These are phyloP conservation scores for Mucor saturninus DNA, from an alignment of 371 early-diverging fungal genomes.

Conservation along the genomic window DNA sequence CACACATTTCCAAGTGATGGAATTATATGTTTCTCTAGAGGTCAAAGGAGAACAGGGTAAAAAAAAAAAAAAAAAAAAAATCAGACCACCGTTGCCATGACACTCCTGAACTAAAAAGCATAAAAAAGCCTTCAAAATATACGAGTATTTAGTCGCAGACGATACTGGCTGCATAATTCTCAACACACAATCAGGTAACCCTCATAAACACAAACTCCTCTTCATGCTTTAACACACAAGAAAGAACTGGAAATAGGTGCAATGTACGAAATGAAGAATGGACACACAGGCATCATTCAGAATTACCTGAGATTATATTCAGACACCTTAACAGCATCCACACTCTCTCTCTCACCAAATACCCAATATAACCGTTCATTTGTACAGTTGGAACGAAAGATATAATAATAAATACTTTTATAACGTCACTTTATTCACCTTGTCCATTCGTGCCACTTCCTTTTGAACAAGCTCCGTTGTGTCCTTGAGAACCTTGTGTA, in stretches of 20 bases:
- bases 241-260: constrained; percentile 1
- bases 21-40: constrained; percentile 2
- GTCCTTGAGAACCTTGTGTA: constrained; percentile 44
- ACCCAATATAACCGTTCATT: constrained; percentile 27
- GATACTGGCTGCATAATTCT: constrained; percentile 32
- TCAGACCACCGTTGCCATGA: no score
- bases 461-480: constrained; percentile 36
- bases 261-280: constrained; percentile 20
- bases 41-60: background rate
- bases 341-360: background rate
- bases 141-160: constrained; percentile 37
- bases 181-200: constrained; percentile 27
- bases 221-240: background rate
- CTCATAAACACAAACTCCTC: background rate
- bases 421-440: constrained; percentile 42
- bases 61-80: background rate
- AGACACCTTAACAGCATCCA: background rate
- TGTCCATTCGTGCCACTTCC: constrained; percentile 34
- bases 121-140: constrained; percentile 14
- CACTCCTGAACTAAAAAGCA: background rate
- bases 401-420: constrained; percentile 1
- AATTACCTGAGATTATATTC: constrained; percentile 30
- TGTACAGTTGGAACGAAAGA: constrained; percentile 15
- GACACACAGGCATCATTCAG: constrained; percentile 30
- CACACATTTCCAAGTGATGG: constrained; percentile 21